These are phyloP conservation scores for Aspergillus sp. DNA, from an alignment of 2,329 filamentous ascomycete genomes.

Conservation along the genomic window DNA sequence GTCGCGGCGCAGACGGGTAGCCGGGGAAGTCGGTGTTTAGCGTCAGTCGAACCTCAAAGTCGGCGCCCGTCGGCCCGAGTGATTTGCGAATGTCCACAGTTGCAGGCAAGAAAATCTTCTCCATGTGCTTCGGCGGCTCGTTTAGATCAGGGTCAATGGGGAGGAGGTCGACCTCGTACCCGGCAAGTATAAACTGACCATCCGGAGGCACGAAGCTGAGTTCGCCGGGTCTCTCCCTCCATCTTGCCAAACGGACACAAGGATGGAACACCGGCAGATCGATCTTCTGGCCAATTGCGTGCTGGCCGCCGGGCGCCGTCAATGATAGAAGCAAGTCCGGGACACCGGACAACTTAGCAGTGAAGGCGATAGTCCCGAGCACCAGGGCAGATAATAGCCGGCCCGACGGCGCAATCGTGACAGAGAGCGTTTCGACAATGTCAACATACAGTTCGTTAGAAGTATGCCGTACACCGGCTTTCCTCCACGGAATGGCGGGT, in stretches of 20 bases:
- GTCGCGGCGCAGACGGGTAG: conserved; percentile 32
- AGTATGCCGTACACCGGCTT: conserved; percentile 86
- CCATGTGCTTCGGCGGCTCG: conserved; percentile 43
- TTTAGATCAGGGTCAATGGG: conserved; percentile 56
- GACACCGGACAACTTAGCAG: conserved; percentile 85
- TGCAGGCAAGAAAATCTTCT: conserved; percentile 70
- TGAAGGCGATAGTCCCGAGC: conserved; percentile 89
- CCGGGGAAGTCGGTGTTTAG: conserved; percentile 58
- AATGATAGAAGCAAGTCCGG: conserved; percentile 80
- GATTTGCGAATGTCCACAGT: conserved; percentile 72
- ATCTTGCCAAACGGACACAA: conserved; percentile 80
- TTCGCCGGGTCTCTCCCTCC: conserved; percentile 80
- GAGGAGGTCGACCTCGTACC: conserved; percentile 86
- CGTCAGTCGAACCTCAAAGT: conserved; percentile 78
- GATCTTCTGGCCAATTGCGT: conserved; percentile 63
- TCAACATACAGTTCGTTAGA: conserved; percentile 97
- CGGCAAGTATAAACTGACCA: conserved; percentile 83
- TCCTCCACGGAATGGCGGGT: conserved; percentile 71
- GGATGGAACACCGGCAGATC: conserved; percentile 92
- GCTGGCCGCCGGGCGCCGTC: conserved; percentile 70
- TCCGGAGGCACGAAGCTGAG: conserved; percentile 95
- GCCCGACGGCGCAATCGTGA: conserved; percentile 84
- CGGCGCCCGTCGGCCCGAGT: conserved; percentile 63
- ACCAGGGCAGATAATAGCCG: conserved; percentile 77
- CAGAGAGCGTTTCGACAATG: conserved; percentile 77